Evolutionary conservation across 202 grass and related monocot genomes (phyloP).

Genomic region (Carex arenaria): DNA sequence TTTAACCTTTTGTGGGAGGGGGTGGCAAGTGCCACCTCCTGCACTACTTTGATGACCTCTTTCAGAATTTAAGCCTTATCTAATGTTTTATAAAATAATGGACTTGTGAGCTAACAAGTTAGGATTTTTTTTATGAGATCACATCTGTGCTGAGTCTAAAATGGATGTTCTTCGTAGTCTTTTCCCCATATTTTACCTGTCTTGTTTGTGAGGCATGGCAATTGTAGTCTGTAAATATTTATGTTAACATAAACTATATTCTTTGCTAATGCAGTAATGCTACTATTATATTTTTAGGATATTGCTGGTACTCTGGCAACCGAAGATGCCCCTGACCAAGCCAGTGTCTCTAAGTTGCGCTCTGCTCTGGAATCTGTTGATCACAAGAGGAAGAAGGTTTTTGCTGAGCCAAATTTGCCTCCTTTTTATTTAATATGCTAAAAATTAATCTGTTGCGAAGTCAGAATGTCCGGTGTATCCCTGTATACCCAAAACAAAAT

Average conservation of each 20-base stretch:
- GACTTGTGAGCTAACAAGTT: not conserved
- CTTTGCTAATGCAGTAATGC: slow-evolving; percentile 20
- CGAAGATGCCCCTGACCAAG: slow-evolving; percentile 65
- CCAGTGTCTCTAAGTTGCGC: slow-evolving; percentile 81
- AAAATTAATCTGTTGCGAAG: not conserved
- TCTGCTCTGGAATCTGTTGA: slow-evolving; percentile 95
- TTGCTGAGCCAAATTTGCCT: not conserved
- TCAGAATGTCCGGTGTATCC: not conserved
- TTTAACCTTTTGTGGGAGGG: no score
- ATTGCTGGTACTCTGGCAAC: slow-evolving; percentile 92
- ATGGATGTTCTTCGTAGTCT: not conserved
- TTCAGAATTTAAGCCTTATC: not conserved
- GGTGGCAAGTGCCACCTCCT: no score
- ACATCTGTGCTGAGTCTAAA: not conserved
- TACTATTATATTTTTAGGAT: slow-evolving; percentile 53
- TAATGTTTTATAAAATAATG: not conserved
- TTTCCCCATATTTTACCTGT: not conserved
- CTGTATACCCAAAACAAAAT: not conserved
- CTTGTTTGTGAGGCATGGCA: slow-evolving; percentile 3
- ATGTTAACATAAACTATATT: not conserved
- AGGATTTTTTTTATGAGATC: not conserved
- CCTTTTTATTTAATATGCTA: not conserved
- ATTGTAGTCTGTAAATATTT: not conserved
- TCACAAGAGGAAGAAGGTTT: slow-evolving; percentile 94
- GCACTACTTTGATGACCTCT: not conserved